Evolutionary conservation across 1,139 yeast genomes (phyloP).

Genomic region (Ogataea hybrid): DNA sequence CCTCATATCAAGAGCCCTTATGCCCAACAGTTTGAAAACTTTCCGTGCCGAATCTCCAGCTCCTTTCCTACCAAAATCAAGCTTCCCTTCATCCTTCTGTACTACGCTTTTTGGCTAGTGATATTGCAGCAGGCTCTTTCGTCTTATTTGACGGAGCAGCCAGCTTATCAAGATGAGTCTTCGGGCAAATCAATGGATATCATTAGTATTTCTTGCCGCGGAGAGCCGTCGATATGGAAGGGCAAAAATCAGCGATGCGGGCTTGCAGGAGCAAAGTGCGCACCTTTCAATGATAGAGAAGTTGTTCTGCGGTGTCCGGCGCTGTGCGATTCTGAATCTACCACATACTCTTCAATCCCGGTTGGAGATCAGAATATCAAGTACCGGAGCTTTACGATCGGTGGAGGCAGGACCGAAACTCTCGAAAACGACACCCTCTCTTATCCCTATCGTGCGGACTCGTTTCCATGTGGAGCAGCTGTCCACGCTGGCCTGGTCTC

Average conservation of each 20-base stretch:
- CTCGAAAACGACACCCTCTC: constrained; percentile 34
- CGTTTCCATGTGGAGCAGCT: constrained; percentile 88
- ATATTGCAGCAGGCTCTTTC: constrained; percentile 27
- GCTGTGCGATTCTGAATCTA: constrained; percentile 72
- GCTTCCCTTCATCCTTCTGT: constrained; percentile 35
- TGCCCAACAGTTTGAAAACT: constrained; percentile 38
- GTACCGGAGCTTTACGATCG: constrained; percentile 71
- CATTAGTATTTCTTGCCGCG: constrained; percentile 43
- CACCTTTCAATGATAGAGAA: constrained; percentile 43
- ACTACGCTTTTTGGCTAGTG: constrained; percentile 36
- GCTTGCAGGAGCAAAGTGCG: constrained; percentile 58
- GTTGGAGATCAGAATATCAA: constrained; percentile 70
- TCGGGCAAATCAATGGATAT: constrained; percentile 25
- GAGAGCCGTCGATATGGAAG: constrained; percentile 53
- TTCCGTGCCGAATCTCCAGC: constrained; percentile 42
- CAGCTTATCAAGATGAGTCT: constrained; percentile 29
- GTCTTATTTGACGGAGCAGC: constrained; percentile 41
- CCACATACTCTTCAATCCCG: constrained; percentile 74
- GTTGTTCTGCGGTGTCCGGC: constrained; percentile 82
- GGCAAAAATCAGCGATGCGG: constrained; percentile 84
- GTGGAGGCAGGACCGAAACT: constrained; percentile 51
- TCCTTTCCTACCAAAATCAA: constrained; percentile 34
- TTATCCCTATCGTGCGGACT: constrained; percentile 79
- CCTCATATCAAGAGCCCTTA: constrained; percentile 35
- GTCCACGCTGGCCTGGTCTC: constrained; percentile 81